Evolutionary conservation across 176 grass and related monocot species (phyloP).

Genomic region (Canna indica): DNA sequence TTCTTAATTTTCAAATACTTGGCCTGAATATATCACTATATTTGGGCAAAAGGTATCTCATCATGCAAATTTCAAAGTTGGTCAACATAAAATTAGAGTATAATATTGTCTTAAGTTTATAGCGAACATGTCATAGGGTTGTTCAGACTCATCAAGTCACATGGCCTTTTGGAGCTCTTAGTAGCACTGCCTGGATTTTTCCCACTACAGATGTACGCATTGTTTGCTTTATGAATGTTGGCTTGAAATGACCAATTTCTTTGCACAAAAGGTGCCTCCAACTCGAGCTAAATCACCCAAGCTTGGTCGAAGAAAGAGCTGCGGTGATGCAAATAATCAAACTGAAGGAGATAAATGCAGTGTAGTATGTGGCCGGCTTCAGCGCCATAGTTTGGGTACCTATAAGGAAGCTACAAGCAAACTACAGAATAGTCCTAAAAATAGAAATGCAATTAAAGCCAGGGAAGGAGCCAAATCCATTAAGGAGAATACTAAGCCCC

Average conservation of each 20-base stretch:
- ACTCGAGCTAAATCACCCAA: constrained; percentile 95
- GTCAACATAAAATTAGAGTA: too few relatives aligned
- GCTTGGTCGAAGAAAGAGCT: constrained; percentile 77
- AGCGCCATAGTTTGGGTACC: constrained; percentile 40
- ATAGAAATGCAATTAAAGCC: constrained; percentile 2
- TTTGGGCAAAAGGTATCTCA: too few relatives aligned
- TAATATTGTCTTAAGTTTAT: too few relatives aligned
- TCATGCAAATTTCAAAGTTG: too few relatives aligned
- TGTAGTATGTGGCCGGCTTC: constrained; percentile 37
- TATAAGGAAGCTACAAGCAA: constrained; percentile 28
- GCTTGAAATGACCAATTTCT: background rate
- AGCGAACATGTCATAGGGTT: too few relatives aligned
- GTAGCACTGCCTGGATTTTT: background rate
- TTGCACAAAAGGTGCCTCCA: constrained; percentile 48
- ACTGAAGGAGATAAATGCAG: constrained; percentile 39
- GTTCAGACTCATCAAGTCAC: too few relatives aligned
- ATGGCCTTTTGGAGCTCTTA: background rate
- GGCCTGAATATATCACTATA: too few relatives aligned
- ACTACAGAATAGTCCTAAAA: constrained; percentile 19
- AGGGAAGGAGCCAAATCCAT: constrained; percentile 3
- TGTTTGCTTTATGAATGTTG: background rate
- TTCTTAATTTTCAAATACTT: background rate
- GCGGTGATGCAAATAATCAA: constrained; percentile 40
- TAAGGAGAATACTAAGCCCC: constrained; percentile 35
- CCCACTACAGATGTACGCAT: background rate